phyloP scores from a whole-genome alignment of 176 grass and related monocot species.

The Hyparrhenia diplandra region DNA sequence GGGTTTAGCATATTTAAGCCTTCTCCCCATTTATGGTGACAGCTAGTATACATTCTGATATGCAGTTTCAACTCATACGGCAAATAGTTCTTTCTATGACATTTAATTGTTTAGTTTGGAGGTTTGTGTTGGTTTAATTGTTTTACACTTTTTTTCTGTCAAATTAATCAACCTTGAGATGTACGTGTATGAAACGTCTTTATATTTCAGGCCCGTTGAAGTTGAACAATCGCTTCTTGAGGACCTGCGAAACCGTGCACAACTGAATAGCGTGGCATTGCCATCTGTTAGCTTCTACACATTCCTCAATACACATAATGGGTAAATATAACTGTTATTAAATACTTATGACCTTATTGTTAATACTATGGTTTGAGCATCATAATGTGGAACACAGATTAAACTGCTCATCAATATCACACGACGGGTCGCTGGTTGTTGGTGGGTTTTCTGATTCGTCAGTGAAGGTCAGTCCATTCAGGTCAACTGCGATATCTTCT shows the following conservation, averaged over 20 bases:
- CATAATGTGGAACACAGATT: constrained; percentile 50
- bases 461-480: constrained; percentile 64
- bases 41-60: too few relatives aligned
- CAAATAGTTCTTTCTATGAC: too few relatives aligned
- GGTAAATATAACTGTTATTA: constrained; percentile 51
- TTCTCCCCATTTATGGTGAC: too few relatives aligned
- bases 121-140: background rate
- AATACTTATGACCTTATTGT: background rate
- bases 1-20: too few relatives aligned
- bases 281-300: constrained; percentile 99
- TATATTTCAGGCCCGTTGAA: constrained; percentile 79
- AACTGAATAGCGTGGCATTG: constrained; percentile 71
- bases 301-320: constrained; percentile 92
- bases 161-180: constrained; percentile 29
- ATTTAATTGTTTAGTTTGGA: too few relatives aligned
- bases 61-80: too few relatives aligned
- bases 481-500: background rate
- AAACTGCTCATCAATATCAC: constrained; percentile 92
- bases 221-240: constrained; percentile 78
- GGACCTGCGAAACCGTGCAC: constrained; percentile 78
- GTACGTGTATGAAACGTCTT: background rate
- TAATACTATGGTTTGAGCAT: constrained; percentile 13
- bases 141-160: background rate
- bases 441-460: constrained; percentile 99
- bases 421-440: constrained; percentile 90